Percentiles rank a stretch among this genome's conserved stretches.
Conservation (phyloP, 1,284 basidiomycete genomes). For the Coniferiporia sulphurascens region DNA sequence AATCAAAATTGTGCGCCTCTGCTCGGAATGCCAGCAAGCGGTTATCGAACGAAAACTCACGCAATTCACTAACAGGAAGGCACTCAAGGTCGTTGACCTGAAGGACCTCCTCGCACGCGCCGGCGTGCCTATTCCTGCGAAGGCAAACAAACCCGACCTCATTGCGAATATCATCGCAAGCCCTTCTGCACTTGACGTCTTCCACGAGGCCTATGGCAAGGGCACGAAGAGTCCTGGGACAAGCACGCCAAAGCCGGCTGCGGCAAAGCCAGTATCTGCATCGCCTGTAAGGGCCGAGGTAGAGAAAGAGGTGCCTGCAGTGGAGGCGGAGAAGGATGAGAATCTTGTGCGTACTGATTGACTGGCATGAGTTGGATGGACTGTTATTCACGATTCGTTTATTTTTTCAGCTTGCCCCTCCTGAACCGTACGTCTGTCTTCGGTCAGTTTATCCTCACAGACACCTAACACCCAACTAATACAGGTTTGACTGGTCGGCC, state of each 20-base stretch:
- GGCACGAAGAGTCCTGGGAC: conserved; percentile 3
- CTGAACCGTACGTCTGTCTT: conserved; percentile 38
- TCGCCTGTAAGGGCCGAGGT: not conserved
- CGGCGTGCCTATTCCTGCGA: conserved; percentile 41
- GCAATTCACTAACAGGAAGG: conserved; percentile 34
- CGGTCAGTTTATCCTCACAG: not conserved
- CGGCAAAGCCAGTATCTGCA: not conserved
- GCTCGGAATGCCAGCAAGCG: not conserved
- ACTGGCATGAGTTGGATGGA: not conserved
- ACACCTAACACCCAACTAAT: not conserved
- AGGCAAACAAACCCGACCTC: conserved; percentile 63
- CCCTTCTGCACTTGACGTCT: conserved; percentile 45
- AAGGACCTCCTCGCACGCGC: conserved; percentile 56
- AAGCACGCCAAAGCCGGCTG: conserved; percentile 1
- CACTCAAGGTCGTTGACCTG: conserved; percentile 70
- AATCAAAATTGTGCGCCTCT: conserved; percentile 14
- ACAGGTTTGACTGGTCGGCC: conserved; percentile 15
- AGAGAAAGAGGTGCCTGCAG: not conserved
- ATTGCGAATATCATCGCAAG: conserved; percentile 54
- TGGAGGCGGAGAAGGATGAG: conserved; percentile 9
- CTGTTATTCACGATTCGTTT: conserved; percentile 11
- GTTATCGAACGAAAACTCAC: not conserved
- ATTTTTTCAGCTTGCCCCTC: conserved; percentile 35
- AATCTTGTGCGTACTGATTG: conserved; percentile 20
- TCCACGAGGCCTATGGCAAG: conserved; percentile 32